Evolutionary conservation across 1,284 basidiomycete genomes (phyloP).

Genomic region (Grifola frondosa): DNA sequence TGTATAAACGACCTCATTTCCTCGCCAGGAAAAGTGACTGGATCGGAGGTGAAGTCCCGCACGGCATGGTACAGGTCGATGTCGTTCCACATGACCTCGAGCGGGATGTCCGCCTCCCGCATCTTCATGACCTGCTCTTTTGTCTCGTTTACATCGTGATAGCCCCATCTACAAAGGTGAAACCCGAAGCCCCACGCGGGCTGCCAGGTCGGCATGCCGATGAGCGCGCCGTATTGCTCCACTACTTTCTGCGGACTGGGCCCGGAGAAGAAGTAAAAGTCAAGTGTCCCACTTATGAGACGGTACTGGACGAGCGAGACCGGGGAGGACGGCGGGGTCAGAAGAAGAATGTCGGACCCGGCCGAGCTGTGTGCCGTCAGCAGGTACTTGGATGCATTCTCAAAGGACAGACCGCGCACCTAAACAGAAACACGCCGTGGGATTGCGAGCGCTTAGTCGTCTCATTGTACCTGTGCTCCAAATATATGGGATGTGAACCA

Average conservation of each 20-base stretch:
- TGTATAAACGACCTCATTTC: conserved; percentile 60
- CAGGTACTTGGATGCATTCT: neutral
- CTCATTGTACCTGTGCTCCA: conserved; percentile 59
- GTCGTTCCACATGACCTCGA: conserved; percentile 79
- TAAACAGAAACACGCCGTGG: conserved; percentile 71
- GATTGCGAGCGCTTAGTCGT: conserved; percentile 50
- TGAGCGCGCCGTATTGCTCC: conserved; percentile 62
- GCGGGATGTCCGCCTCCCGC: conserved; percentile 61
- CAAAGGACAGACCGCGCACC: conserved; percentile 42
- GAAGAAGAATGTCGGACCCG: conserved; percentile 59
- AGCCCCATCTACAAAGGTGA: conserved; percentile 61
- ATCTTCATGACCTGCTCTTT: conserved; percentile 50
- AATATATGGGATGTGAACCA: conserved; percentile 69
- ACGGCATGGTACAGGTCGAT: conserved; percentile 70
- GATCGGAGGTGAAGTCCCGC: conserved; percentile 71
- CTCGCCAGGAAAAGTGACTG: conserved; percentile 57
- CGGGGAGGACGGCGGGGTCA: conserved; percentile 49
- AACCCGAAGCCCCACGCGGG: conserved; percentile 72
- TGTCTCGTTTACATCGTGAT: conserved; percentile 34
- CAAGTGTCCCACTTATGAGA: conserved; percentile 62
- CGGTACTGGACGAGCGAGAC: conserved; percentile 65
- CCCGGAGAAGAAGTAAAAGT: conserved; percentile 70
- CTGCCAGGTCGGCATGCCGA: conserved; percentile 66
- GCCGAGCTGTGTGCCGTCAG: conserved; percentile 34
- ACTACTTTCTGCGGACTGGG: conserved; percentile 60